phyloP scores from a whole-genome alignment of 2,329 filamentous ascomycete genomes.

The Ceratocystis huliohia region DNA sequence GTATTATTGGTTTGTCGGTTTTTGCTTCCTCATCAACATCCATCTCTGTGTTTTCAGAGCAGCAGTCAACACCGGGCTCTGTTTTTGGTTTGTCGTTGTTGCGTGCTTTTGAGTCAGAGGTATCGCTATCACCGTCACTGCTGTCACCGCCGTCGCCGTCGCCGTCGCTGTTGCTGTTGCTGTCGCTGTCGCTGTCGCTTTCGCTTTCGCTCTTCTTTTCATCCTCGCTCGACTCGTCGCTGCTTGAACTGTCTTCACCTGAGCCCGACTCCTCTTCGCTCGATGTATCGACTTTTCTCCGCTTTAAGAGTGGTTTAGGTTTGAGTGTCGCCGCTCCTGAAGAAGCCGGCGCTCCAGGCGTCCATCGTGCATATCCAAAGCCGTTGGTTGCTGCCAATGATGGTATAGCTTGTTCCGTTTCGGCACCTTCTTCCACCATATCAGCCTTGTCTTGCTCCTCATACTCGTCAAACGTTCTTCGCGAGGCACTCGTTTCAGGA shows the following conservation, averaged over 20 bases:
- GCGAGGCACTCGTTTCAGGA: neutral
- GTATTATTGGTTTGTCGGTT: neutral
- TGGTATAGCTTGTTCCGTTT: neutral
- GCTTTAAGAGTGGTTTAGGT: conserved; percentile 6
- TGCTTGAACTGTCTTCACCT: conserved; percentile 5
- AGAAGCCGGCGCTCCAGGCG: conserved; percentile 11
- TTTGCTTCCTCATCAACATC: conserved; percentile 21
- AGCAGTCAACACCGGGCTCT: neutral
- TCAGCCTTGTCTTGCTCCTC: neutral
- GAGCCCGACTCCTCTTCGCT: conserved; percentile 6
- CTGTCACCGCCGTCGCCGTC: neutral
- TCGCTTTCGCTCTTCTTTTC: conserved; percentile 2
- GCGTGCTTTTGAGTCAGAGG: neutral
- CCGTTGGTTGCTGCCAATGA: conserved; percentile 15
- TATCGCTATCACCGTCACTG: neutral
- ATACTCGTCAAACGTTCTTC: neutral
- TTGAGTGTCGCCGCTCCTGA: neutral
- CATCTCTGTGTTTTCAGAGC: neutral
- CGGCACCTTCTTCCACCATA: neutral
- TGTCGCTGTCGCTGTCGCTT: neutral
- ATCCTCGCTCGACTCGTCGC: neutral
- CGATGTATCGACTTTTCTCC: neutral
- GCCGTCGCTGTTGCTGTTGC: conserved; percentile 10
- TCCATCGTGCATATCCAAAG: conserved; percentile 21
- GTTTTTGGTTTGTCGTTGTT: neutral